Conservation (phyloP, 2,329 filamentous ascomycete species). For the Verticillium tricorpus region DNA sequence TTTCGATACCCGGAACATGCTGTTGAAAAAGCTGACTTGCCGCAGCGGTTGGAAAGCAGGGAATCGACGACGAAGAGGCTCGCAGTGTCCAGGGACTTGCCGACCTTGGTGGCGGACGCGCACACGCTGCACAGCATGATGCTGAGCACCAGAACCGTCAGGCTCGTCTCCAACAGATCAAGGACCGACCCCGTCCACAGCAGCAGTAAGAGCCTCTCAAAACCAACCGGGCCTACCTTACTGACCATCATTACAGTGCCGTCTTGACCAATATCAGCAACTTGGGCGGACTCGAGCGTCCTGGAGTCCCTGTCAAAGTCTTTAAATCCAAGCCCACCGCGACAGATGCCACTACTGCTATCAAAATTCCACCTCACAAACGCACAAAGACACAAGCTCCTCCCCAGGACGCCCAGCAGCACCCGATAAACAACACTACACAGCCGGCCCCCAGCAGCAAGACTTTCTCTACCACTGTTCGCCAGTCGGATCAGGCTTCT, state of each 20-base stretch:
- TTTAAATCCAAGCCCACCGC: neutral
- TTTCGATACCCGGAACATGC: neutral
- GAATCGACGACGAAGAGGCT: conserved; percentile 25
- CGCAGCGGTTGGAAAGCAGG: conserved; percentile 16
- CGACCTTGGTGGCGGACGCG: conserved; percentile 12
- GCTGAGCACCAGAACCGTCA: neutral
- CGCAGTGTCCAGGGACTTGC: conserved; percentile 18
- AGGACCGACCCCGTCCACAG: neutral
- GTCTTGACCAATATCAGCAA: neutral
- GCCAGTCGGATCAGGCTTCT: neutral
- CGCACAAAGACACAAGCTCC: neutral
- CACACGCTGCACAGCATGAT: neutral
- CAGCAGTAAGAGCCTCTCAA: neutral
- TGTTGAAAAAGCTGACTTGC: neutral
- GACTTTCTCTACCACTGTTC: neutral
- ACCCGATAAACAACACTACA: neutral
- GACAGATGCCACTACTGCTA: neutral
- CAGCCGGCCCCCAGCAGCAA: neutral
- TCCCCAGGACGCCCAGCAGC: neutral
- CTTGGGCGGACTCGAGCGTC: neutral
- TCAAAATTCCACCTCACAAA: neutral
- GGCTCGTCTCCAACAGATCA: neutral
- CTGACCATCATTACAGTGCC: neutral
- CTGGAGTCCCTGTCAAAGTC: neutral
- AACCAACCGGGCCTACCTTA: neutral